Percentiles rank a stretch among this genome's conserved stretches.
Evolutionary conservation across 1,284 basidiomycete genomes (phyloP).

Genomic region (Tylopilus orsonianus): DNA sequence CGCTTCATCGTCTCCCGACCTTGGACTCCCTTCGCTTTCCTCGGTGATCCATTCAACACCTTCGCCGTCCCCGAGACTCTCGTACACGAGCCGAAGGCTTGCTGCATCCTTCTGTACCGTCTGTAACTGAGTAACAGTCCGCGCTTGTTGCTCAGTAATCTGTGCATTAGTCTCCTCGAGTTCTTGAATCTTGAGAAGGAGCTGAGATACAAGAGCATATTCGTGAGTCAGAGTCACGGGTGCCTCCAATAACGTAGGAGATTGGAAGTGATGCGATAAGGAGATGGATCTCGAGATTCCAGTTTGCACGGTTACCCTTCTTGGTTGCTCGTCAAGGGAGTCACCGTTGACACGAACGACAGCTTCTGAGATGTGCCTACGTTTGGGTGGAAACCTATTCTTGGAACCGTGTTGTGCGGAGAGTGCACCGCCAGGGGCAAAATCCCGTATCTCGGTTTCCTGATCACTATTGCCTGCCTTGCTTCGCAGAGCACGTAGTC

Average conservation of each 20-base stretch:
- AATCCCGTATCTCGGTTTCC: constrained; percentile 47
- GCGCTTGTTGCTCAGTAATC: constrained; percentile 66
- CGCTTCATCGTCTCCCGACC: constrained; percentile 22
- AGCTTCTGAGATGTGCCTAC: constrained; percentile 33
- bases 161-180: constrained; percentile 72
- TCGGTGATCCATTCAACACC: constrained; percentile 40
- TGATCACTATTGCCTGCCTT: constrained; percentile 35
- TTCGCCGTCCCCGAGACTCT: constrained; percentile 61
- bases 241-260: constrained; percentile 12
- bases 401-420: constrained; percentile 32
- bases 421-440: constrained; percentile 58
- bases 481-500: constrained; percentile 45
- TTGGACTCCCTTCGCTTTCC: constrained; percentile 32
- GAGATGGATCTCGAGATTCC: constrained; percentile 29
- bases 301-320: constrained; percentile 16
- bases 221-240: constrained; percentile 35
- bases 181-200: constrained; percentile 77
- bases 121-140: constrained; percentile 60
- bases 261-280: constrained; percentile 24
- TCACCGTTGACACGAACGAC: no score
- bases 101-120: constrained; percentile 70
- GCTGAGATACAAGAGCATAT: constrained; percentile 64
- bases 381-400: constrained; percentile 21
- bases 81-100: constrained; percentile 68
- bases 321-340: constrained; percentile 13